Evolutionary conservation across 2,329 filamentous ascomycete species (phyloP).

Genomic region (Ceratocystis papillata): DNA sequence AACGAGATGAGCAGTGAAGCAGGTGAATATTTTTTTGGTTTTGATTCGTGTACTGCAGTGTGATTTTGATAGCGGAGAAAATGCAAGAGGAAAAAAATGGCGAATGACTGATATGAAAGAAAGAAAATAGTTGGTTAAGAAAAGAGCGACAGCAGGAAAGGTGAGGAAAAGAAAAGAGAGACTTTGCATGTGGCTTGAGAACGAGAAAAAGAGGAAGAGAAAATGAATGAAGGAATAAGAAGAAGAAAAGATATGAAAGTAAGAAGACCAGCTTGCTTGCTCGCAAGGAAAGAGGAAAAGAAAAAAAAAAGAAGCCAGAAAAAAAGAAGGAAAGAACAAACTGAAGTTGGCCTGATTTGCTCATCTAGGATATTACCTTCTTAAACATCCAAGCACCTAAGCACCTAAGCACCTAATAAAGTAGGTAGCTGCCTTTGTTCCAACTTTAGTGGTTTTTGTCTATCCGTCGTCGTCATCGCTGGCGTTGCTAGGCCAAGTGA

Average conservation of each 20-base stretch:
- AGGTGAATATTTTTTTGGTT: neutral
- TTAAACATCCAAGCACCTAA: constrained; percentile 10
- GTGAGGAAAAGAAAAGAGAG: neutral
- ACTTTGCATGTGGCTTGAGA: neutral
- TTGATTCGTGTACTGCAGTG: no score
- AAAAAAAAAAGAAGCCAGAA: neutral
- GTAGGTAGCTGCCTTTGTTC: constrained; percentile 3
- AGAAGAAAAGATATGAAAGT: neutral
- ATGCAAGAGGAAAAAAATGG: neutral
- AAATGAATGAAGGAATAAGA: neutral
- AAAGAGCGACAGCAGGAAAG: neutral
- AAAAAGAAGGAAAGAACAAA: constrained; percentile 6
- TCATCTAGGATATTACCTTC: constrained; percentile 10
- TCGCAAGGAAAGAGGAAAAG: neutral
- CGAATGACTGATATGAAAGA: constrained; percentile 1
- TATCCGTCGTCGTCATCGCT: neutral
- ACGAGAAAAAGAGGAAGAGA: neutral
- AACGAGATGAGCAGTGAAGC: neutral
- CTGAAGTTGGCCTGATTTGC: neutral
- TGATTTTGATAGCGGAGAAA: neutral
- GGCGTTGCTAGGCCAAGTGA: neutral
- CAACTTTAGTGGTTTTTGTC: neutral
- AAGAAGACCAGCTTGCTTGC: constrained; percentile 14
- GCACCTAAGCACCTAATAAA: neutral
- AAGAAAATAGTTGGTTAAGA: neutral